A percentile compares a stretch with the other conserved stretches of the same genome.
These are phyloP conservation scores for Corylus heterophylla DNA, from an alignment of 306 rosid genomes.

Conservation along the genomic window DNA sequence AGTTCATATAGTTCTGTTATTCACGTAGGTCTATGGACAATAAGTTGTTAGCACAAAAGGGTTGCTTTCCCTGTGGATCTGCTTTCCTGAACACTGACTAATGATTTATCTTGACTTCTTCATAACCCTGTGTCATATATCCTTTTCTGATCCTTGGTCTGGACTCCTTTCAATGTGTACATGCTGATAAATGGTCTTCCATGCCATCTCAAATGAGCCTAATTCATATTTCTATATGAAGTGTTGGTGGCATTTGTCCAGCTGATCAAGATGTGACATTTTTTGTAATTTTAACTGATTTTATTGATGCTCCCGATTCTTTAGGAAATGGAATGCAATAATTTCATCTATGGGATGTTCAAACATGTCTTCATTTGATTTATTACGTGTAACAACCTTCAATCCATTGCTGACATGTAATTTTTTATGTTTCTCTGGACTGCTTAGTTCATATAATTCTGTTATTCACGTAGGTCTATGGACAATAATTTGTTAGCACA, in stretches of 20 bases:
- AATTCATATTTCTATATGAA: neutral
- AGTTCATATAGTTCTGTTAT: neutral
- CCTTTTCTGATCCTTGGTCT: conserved; percentile 12
- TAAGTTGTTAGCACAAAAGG: neutral
- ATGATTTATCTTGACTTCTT: conserved; percentile 9
- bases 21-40: neutral
- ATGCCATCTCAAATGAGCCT: neutral
- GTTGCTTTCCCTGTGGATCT: neutral
- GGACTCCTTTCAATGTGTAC: neutral
- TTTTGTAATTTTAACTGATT: neutral
- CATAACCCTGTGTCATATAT: neutral
- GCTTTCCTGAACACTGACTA: neutral
- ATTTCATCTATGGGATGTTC: neutral
- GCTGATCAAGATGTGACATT: neutral
- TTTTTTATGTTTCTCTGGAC: neutral
- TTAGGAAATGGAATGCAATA: neutral
- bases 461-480: neutral
- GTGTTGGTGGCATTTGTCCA: neutral
- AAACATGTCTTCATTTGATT: neutral
- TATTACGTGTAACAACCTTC: neutral
- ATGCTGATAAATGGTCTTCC: neutral
- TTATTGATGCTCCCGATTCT: neutral
- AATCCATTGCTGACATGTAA: neutral
- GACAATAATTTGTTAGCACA: neutral
- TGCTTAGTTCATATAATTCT: neutral